phyloP scores from a whole-genome alignment of 225 moss, liverwort and hornwort genomes.

The Marchantia paleacea region DNA sequence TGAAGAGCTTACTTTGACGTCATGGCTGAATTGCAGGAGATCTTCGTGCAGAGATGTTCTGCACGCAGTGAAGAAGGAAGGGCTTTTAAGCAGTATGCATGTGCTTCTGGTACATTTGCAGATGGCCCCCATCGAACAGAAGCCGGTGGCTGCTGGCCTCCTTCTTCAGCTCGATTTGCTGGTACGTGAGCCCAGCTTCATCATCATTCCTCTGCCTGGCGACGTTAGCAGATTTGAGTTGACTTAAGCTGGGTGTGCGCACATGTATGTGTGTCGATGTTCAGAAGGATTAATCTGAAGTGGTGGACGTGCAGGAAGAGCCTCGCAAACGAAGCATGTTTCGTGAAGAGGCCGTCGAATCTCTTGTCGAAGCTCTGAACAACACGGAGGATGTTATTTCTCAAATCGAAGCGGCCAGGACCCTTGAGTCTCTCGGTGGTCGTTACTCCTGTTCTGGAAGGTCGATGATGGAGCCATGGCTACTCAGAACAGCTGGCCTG shows the following conservation, averaged over 20 bases:
- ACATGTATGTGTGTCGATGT: background rate
- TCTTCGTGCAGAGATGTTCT: constrained; percentile 29
- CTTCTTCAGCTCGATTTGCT: constrained; percentile 54
- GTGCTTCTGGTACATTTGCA: constrained; percentile 45
- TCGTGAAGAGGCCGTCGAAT: constrained; percentile 48
- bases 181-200: constrained; percentile 15
- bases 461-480: constrained; percentile 43
- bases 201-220: too few species aligned
- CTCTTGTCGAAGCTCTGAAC: constrained; percentile 40
- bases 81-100: constrained; percentile 41
- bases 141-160: constrained; percentile 40
- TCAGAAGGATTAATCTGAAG: background rate
- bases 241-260: background rate
- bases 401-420: constrained; percentile 38
- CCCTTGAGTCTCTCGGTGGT: constrained; percentile 38
- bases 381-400: constrained; percentile 28
- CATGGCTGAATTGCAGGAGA: constrained; percentile 33
- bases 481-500: constrained; percentile 43
- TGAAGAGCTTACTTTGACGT: background rate
- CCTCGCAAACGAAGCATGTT: constrained; percentile 42
- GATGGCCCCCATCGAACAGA: constrained; percentile 41
- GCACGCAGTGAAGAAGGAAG: constrained; percentile 31
- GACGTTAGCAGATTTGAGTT: background rate
- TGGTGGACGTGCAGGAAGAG: constrained; percentile 29
- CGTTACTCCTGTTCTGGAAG: constrained; percentile 41